A percentile compares a stretch with the other conserved stretches of the same genome.
These are phyloP conservation scores for Pilatotrama ljubarskyi DNA, from an alignment of 768 basidiomycete genomes.

Conservation along the genomic window DNA sequence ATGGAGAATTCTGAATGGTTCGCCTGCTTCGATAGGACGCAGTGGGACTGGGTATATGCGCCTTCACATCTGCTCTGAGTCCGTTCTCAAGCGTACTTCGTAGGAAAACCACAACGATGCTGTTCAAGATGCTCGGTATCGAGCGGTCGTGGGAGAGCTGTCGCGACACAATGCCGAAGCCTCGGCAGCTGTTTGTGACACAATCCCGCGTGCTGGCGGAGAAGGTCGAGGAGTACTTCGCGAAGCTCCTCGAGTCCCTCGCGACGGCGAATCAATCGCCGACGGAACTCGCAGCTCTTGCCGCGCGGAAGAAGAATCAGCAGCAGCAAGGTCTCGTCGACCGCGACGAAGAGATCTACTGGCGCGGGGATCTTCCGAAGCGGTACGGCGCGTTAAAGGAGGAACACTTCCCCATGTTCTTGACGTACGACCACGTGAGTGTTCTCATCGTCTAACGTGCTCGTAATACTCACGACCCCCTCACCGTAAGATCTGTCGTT, in stretches of 20 bases:
- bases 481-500: constrained; percentile 43
- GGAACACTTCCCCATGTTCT: constrained; percentile 66
- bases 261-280: constrained; percentile 36
- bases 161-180: constrained; percentile 37
- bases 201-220: constrained; percentile 65
- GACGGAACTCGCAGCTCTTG: constrained; percentile 36
- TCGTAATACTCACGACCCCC: neutral
- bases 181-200: constrained; percentile 72
- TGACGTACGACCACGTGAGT: constrained; percentile 62
- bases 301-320: constrained; percentile 19
- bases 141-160: constrained; percentile 53
- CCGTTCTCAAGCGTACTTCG: constrained; percentile 57
- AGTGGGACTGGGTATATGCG: neutral
- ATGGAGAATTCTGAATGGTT: neutral
- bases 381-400: constrained; percentile 58
- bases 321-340: constrained; percentile 27
- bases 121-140: constrained; percentile 73
- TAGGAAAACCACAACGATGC: constrained; percentile 80
- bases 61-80: too few species aligned
- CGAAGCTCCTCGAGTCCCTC: constrained; percentile 42
- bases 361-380: constrained; percentile 47
- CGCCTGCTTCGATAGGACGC: neutral
- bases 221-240: constrained; percentile 73
- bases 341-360: constrained; percentile 42
- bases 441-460: neutral